Evolutionary conservation across 768 basidiomycete species (phyloP), one percentile per base, ranked within the genome.

Genomic region (Hericium erinaceus): DNA sequence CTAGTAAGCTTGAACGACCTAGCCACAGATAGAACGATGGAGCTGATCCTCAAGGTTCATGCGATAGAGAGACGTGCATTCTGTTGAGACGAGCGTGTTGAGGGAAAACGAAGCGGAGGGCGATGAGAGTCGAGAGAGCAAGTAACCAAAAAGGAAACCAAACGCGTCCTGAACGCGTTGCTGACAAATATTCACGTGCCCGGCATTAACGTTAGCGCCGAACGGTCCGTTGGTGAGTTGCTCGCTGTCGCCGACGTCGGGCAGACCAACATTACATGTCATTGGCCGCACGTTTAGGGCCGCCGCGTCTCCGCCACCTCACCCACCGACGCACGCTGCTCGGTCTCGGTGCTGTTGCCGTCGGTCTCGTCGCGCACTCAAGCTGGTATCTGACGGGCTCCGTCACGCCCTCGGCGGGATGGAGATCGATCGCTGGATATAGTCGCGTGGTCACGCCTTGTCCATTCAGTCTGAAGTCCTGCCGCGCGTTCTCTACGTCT

Each of bases 371-470:
- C 37, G 56, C 58, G 40, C 58, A 20, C 44, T 18, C 44, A 18
- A 46, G n/a, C 33, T 33, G 33, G 33, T 6, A 33, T 33, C 33
- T 33, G 33, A 20, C 44, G 16, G 16, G 44, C n/a, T n/a, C 24
- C 39, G 11, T 55, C 10, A 50, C 49, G 13, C 15, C 10, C 24
- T 33, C 26, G 22, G 44, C 44, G 44, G 44, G 44, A 46, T 54
- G 48, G 11, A 54, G 55, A 22, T 59, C 55, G 40, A 39, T 60
- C 18, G 39, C 60, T 59, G 37, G 51, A 53, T 56, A 50, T 20
- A 37, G 46, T 24, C n/a, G 52, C n/a, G 39, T 57, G 13, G 44
- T 55, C 39, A 41, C 57, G 24, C 57, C 44, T 46, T 20, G 44
- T n/a, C n/a, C n/a, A 46, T 18, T 15, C 5, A 46, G 44, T n/a